A percentile compares a stretch with the other conserved stretches of the same genome.
phyloP scores from a whole-genome alignment of 2,329 filamentous ascomycete species.

The Diaporthe aspalathi region DNA sequence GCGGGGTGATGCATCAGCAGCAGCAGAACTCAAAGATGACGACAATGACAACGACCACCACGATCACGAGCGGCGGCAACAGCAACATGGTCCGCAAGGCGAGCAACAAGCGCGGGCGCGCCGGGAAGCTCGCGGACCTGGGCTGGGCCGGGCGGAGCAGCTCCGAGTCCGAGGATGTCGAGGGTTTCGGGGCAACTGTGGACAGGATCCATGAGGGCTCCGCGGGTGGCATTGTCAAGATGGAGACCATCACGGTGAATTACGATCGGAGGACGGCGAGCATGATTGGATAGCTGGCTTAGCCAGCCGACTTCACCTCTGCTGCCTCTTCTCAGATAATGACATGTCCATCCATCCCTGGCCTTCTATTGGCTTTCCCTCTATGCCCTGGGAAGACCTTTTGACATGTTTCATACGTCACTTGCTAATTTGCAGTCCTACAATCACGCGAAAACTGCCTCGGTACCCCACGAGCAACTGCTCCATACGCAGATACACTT shows the following conservation, averaged over 20 bases:
- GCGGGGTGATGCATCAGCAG: background rate
- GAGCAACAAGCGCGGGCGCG: constrained; percentile 25
- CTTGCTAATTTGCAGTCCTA: too few relatives aligned
- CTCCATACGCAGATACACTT: too few relatives aligned
- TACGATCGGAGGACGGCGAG: constrained; percentile 12
- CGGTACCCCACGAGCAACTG: too few relatives aligned
- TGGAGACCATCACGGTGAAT: constrained; percentile 30
- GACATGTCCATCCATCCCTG: background rate
- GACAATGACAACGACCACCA: constrained; percentile 4
- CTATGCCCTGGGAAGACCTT: background rate
- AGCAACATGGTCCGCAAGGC: constrained; percentile 18
- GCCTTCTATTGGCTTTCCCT: background rate
- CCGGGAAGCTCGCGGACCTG: constrained; percentile 5
- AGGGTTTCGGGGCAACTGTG: background rate
- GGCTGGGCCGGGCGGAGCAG: constrained; percentile 27
- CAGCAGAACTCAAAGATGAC: background rate
- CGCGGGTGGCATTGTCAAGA: constrained; percentile 4
- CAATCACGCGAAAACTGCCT: too few relatives aligned
- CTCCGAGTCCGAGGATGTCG: constrained; percentile 18
- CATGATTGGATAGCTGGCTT: constrained; percentile 1
- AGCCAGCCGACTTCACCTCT: background rate
- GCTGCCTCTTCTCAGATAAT: background rate
- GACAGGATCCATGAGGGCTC: background rate
- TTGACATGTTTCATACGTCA: background rate
- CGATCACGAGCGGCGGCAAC: constrained; percentile 24